Conservation (phyloP, 1,139 yeast species). For the Geotrichum carabidarum region DNA sequence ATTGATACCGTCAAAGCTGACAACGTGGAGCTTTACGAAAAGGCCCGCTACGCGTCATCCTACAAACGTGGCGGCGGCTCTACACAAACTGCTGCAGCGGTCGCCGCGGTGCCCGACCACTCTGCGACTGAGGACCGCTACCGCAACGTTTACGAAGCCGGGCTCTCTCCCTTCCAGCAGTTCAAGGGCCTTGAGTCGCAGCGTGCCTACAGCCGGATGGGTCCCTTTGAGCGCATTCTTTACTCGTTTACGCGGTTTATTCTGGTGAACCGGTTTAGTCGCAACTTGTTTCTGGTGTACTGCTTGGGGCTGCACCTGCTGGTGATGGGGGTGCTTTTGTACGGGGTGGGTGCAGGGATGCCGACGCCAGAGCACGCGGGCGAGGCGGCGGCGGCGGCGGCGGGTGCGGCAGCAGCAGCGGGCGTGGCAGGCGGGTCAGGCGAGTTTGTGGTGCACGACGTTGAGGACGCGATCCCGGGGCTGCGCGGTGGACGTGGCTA, state of each 20-base stretch:
- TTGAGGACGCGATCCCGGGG: conserved; percentile 15
- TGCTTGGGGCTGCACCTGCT: conserved; percentile 70
- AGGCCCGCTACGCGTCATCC: conserved; percentile 65
- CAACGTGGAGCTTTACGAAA: conserved; percentile 73
- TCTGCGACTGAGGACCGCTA: conserved; percentile 55
- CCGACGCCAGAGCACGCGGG: conserved; percentile 16
- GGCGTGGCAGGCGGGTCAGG: not conserved
- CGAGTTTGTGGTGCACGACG: conserved; percentile 1
- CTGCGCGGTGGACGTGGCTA: conserved; percentile 6
- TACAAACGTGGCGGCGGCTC: conserved; percentile 18
- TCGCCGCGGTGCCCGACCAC: conserved; percentile 15
- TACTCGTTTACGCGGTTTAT: conserved; percentile 68
- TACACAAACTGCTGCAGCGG: not conserved
- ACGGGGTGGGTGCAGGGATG: conserved; percentile 39
- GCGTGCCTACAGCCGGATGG: conserved; percentile 63
- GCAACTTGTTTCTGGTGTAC: conserved; percentile 69
- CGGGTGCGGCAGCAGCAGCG: not conserved
- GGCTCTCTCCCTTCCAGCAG: conserved; percentile 76
- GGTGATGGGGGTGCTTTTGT: conserved; percentile 61
- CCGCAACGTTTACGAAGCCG: conserved; percentile 65
- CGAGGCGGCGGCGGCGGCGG: conserved; percentile 8
- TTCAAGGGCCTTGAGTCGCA: conserved; percentile 76
- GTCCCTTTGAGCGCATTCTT: conserved; percentile 76
- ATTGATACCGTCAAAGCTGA: conserved; percentile 61
- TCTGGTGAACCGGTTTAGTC: conserved; percentile 64